Evolutionary conservation across 768 basidiomycete species (phyloP).

Genomic region (Gloeophyllum trabeum): DNA sequence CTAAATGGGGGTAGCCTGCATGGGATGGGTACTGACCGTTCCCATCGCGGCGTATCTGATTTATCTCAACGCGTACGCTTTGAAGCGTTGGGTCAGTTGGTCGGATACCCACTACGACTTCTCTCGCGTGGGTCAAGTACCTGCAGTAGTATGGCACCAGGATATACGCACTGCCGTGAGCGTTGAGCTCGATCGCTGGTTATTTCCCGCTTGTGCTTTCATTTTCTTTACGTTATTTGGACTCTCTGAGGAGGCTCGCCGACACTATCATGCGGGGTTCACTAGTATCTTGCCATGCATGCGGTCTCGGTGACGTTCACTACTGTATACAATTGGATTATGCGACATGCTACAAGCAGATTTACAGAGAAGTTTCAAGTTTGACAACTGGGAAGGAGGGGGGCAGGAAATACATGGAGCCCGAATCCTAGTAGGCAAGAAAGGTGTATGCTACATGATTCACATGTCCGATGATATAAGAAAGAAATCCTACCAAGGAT

Average conservation of each 20-base stretch:
- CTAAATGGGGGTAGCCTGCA: constrained; percentile 23
- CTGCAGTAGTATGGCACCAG: constrained; percentile 6
- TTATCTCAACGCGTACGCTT: constrained; percentile 8
- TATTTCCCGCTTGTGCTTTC: constrained; percentile 21
- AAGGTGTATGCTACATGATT: too few relatives aligned
- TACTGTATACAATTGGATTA: too few relatives aligned
- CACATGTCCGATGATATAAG: too few relatives aligned
- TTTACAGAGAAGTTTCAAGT: too few relatives aligned
- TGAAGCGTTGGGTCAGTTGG: constrained; percentile 17
- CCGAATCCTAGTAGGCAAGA: too few relatives aligned
- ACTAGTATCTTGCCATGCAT: constrained; percentile 15
- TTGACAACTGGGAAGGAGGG: too few relatives aligned
- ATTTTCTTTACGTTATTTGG: constrained; percentile 43
- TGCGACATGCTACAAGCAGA: too few relatives aligned
- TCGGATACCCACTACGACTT: constrained; percentile 21
- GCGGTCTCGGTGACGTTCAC: too few relatives aligned
- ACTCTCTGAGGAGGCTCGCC: constrained; percentile 34
- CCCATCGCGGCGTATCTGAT: constrained; percentile 10
- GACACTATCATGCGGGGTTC: constrained; percentile 22
- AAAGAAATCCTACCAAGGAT: too few relatives aligned
- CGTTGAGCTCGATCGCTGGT: constrained; percentile 29
- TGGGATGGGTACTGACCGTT: constrained; percentile 22
- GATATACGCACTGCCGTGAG: constrained; percentile 1
- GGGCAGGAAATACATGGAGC: too few relatives aligned
- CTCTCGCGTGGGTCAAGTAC: constrained; percentile 12